Evolutionary conservation across 495 filamentous ascomycete species (phyloP).

Genomic region (Lasiosphaeriaceae sp.): DNA sequence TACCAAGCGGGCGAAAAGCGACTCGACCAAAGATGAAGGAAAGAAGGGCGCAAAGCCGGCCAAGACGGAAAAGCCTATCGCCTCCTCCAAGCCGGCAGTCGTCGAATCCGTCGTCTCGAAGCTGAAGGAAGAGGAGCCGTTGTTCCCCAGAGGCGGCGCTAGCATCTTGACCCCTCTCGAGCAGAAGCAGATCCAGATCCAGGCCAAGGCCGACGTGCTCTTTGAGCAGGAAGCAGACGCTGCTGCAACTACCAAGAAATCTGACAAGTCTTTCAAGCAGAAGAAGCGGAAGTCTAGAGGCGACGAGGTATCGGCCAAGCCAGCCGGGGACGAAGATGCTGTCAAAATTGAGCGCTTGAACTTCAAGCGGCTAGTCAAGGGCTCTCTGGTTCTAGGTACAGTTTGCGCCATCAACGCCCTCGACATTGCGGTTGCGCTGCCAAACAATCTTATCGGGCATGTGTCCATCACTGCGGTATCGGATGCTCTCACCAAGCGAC

Average conservation of each 20-base stretch:
- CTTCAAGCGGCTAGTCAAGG: conserved; percentile 83
- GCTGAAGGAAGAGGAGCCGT: conserved; percentile 69
- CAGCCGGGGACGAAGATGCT: conserved; percentile 48
- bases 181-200: conserved; percentile 91
- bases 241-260: conserved; percentile 35
- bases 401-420: conserved; percentile 74
- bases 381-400: conserved; percentile 82
- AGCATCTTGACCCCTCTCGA: conserved; percentile 90
- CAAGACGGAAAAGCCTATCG: conserved; percentile 17
- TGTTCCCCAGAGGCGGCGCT: conserved; percentile 90
- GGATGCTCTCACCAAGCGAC: conserved; percentile 52
- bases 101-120: conserved; percentile 25
- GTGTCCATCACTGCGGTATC: conserved; percentile 89
- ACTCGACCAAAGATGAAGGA: conserved; percentile 22
- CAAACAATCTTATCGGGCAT: conserved; percentile 89
- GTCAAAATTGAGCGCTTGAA: conserved; percentile 81
- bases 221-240: conserved; percentile 72
- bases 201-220: conserved; percentile 87
- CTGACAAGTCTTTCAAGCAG: conserved; percentile 40
- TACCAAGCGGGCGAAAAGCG: conserved; percentile 42
- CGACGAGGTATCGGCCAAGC: conserved; percentile 37
- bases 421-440: conserved; percentile 75
- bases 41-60: conserved; percentile 18
- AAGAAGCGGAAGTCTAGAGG: conserved; percentile 54
- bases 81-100: conserved; percentile 24